These are phyloP conservation scores for Sordariomycetes sp. DNA, from an alignment of 2,329 filamentous ascomycete species.

Conservation along the genomic window DNA sequence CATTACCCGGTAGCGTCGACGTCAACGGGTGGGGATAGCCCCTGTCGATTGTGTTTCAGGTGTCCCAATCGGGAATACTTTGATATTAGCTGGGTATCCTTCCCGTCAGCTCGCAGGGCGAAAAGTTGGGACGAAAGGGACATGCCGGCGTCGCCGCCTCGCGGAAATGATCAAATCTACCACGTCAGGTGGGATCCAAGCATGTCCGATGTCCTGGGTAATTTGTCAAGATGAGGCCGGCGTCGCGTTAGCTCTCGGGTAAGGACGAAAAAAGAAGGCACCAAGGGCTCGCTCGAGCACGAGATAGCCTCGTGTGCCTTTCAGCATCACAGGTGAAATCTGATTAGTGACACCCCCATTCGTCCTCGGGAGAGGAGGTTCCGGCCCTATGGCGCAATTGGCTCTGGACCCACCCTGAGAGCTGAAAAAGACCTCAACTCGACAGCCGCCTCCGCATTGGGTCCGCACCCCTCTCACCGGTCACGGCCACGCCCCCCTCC, in stretches of 20 bases:
- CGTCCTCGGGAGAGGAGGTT: no score
- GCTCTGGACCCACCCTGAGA: no score
- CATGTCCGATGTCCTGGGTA: background rate
- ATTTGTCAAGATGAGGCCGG: background rate
- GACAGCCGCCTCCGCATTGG: background rate
- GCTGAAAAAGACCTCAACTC: background rate
- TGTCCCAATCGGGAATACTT: slow-evolving; percentile 1
- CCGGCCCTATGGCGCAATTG: no score
- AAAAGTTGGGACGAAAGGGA: background rate
- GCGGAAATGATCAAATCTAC: background rate
- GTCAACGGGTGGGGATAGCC: background rate
- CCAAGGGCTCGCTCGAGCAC: no score
- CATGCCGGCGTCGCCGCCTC: background rate
- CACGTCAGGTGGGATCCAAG: background rate
- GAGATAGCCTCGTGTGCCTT: no score
- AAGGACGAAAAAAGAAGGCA: background rate
- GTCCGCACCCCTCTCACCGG: background rate
- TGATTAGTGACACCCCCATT: no score
- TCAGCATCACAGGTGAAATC: no score
- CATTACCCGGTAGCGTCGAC: slow-evolving; percentile 1
- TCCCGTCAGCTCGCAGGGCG: slow-evolving; percentile 3
- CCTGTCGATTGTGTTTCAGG: slow-evolving; percentile 2
- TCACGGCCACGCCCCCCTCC: background rate
- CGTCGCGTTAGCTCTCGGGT: background rate
- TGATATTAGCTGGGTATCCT: background rate